These are phyloP conservation scores for Kwoniella newhampshirensis DNA, from an alignment of 768 basidiomycete genomes.

Conservation along the genomic window DNA sequence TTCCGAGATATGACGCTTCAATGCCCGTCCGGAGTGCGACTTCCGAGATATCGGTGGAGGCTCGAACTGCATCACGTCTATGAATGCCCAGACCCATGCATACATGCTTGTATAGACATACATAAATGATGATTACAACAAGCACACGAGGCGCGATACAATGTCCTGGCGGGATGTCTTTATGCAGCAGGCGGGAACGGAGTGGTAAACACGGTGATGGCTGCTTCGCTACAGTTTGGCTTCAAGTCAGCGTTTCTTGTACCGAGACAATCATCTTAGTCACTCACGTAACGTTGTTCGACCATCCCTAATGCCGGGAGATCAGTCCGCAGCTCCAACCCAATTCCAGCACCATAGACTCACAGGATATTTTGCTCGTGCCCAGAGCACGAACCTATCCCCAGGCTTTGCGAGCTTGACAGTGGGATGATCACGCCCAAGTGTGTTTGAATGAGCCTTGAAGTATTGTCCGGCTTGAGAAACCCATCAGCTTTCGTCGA, in stretches of 20 bases:
- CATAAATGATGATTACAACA: too few species aligned
- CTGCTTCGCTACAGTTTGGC: slow-evolving; percentile 28
- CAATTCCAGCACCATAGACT: slow-evolving; percentile 2
- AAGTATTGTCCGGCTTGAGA: slow-evolving; percentile 44
- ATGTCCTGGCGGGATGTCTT: too few species aligned
- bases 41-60: too few species aligned
- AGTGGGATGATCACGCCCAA: slow-evolving; percentile 22
- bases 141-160: too few species aligned
- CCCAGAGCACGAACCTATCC: slow-evolving; percentile 43
- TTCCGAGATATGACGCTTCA: too few species aligned
- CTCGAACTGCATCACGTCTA: too few species aligned
- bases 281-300: slow-evolving; percentile 30
- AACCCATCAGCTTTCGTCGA: background rate
- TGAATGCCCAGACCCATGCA: too few species aligned
- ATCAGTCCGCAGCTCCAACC: background rate
- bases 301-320: slow-evolving; percentile 28
- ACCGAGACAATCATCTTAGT: background rate
- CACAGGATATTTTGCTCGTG: slow-evolving; percentile 42
- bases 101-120: too few species aligned
- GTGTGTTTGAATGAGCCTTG: slow-evolving; percentile 27
- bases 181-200: slow-evolving; percentile 34
- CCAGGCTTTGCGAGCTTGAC: slow-evolving; percentile 28
- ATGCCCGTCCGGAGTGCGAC: too few species aligned
- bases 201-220: slow-evolving; percentile 31
- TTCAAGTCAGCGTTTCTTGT: background rate